A percentile compares a stretch with the other conserved stretches of the same genome.
Evolutionary conservation across 1,284 basidiomycete species (phyloP).

Genomic region (Trichosporon asahii): DNA sequence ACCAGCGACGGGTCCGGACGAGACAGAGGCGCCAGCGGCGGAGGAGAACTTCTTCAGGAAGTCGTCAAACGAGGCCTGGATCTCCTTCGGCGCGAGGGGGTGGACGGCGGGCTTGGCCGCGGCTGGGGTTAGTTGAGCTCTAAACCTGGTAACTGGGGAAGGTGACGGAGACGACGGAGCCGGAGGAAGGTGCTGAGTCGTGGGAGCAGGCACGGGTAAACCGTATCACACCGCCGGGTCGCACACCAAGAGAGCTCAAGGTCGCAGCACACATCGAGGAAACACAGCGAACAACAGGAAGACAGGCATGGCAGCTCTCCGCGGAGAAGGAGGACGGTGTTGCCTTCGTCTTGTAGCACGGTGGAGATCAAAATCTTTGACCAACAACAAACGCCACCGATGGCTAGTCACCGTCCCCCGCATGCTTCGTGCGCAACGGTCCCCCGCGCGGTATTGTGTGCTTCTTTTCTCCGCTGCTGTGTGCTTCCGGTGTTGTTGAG

Average conservation of each 20-base stretch:
- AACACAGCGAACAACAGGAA: background rate
- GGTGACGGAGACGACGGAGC: conserved; percentile 11
- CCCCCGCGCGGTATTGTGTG: background rate
- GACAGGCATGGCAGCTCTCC: too few relatives aligned
- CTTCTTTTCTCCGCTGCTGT: background rate
- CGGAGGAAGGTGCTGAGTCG: background rate
- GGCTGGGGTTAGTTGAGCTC: conserved; percentile 51
- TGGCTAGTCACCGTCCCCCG: background rate
- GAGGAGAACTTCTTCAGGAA: conserved; percentile 56
- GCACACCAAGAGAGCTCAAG: too few relatives aligned
- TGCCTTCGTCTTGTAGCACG: background rate
- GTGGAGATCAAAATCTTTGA: background rate
- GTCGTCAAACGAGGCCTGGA: conserved; percentile 62
- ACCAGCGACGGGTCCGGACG: conserved; percentile 28
- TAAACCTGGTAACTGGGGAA: background rate
- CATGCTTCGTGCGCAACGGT: background rate
- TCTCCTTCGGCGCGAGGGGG: conserved; percentile 69
- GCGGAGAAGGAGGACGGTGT: background rate
- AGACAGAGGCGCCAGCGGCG: conserved; percentile 18
- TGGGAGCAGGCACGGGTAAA: background rate
- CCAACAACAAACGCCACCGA: background rate
- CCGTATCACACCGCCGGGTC: background rate
- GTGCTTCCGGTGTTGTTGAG: background rate
- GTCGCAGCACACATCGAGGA: background rate
- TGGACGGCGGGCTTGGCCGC: conserved; percentile 65